Evolutionary conservation across 352 stramenopile species (phyloP), one percentile per base, ranked within the genome.

Genomic region (Pseudoperonospora humuli): DNA sequence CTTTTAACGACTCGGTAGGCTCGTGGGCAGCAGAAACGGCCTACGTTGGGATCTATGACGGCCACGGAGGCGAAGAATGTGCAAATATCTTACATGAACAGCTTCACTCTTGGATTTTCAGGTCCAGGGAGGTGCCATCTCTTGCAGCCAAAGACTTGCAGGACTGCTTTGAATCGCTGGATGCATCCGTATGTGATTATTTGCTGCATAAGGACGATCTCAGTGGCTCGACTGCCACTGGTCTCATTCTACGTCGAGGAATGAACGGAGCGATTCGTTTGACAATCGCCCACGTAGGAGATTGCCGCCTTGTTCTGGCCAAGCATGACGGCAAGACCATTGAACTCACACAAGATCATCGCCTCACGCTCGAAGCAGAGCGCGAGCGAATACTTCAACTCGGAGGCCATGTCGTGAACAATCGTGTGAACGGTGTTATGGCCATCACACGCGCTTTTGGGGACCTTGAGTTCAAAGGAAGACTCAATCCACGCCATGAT

Each of bases 371-470:
- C n/a, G n/a, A n/a, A 6, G 31, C 46, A 11, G 84, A 95, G 45
- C 53, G 61, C 2, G 57, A 81, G 1, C 65, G 71, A 4, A 54
- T 95, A 11, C 34, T 82, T 8, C 42, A 64, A 20, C 48, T 70
- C 8, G 81, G 81, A 8, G 80, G 77, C 0, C 56, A 64, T 2
- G 70, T 93, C 1, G 69, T 89, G 19, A 93, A 91, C 58, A 84
- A 86, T 33, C 72, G 81, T 34, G 70, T 93, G 33, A 91, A 93
- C 29, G 75, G 80, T 32, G 71, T 89, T 19, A 82, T 92, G 61
- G 72, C 72, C n/a, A 85, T 95, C 55, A 90, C 80, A 8, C 76
- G 83, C 1, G 76, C 75, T 3, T 92, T 95, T 34, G 81, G 81
- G 0, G 79, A 92, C 37, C 57, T 93, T 3, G 78, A 89, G 48